Evolutionary conservation across 768 basidiomycete genomes (phyloP), one percentile per base, ranked within the genome.

Genomic region (Lactarius akahatsu): DNA sequence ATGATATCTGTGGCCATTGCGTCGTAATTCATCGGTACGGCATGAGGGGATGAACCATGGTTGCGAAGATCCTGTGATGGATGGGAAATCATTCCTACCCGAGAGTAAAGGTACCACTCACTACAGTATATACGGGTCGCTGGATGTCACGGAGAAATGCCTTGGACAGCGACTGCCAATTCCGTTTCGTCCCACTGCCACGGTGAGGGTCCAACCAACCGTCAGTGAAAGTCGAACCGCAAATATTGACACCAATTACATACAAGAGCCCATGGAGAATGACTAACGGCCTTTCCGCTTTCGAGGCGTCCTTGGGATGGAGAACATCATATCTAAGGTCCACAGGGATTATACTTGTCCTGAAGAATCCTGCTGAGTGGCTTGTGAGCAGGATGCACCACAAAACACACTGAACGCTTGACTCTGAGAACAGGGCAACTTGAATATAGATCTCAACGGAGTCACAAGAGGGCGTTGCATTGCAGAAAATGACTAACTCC

Each of bases 151-250:
- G 79, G n/a, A 83, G 79, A 67, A 97, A 87, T 0, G 86, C 85
- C 71, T 91, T 92, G 7, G 90, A 84, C 5, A 96, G 80, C 0
- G 91, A 91, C 6, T 83, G 79, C 92, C 93, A 97, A 74, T 96
- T 96, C 65, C 94, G 85, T 74, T 95, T 94, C 45, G 89, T 92
- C 0, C 93, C 94, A 70, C 92, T 94, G 32, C 18, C 13, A 32
- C 9, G 32, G 41, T 62, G 41, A 62, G 50, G 52, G 50, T 15
- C 38, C 6, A 26, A 57, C 38, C 6, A 26, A 57, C 18, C 3
- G 20, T 34, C 11, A 15, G 34, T 5, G 8, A 18, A 50, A 43
- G 32, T 43, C 8, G 30, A 54, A 36, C 16, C 10, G 34, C 36
- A 32, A 9, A 36, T 40, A 23, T 47, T 15, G 23, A 18, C 52